Evolutionary conservation across 2,329 filamentous ascomycete genomes (phyloP).

Genomic region (Davidsoniella neocaledoniae): DNA sequence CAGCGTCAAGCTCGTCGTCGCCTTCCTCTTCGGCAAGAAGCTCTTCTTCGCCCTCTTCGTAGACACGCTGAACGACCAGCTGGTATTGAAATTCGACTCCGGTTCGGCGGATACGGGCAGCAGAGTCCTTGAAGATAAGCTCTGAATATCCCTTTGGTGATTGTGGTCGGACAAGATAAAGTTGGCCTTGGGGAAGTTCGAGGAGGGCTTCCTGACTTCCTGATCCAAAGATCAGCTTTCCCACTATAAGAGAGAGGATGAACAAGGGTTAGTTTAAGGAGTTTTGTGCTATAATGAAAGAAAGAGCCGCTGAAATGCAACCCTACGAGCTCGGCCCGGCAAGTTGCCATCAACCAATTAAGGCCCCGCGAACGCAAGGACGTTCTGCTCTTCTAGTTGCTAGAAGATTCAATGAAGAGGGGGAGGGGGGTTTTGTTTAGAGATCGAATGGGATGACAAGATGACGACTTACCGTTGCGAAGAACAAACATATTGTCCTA

Average conservation of each 20-base stretch:
- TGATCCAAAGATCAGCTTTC: conserved; percentile 82
- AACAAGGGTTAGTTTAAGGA: conserved; percentile 8
- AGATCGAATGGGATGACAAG: conserved; percentile 8
- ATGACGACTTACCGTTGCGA: conserved; percentile 25
- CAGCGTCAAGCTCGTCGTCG: conserved; percentile 61
- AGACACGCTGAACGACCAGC: conserved; percentile 86
- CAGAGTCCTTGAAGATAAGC: conserved; percentile 95
- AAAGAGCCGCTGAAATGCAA: conserved; percentile 5
- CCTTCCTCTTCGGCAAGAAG: conserved; percentile 76
- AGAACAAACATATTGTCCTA: conserved; percentile 25
- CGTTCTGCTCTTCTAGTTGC: no score
- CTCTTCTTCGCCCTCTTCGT: conserved; percentile 94
- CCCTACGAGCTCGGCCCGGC: not conserved
- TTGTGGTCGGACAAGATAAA: conserved; percentile 87
- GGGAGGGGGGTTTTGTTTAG: conserved; percentile 9
- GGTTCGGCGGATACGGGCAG: conserved; percentile 78
- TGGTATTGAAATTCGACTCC: conserved; percentile 96
- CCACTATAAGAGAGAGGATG: conserved; percentile 36
- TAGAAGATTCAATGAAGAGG: conserved; percentile 10
- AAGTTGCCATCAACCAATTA: not conserved
- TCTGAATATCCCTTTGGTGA: conserved; percentile 97
- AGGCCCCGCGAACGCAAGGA: not conserved
- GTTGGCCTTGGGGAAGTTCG: conserved; percentile 86
- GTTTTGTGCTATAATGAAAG: not conserved
- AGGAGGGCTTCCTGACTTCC: conserved; percentile 82